Evolutionary conservation across 2,329 filamentous ascomycete genomes (phyloP), one percentile per base, ranked within the genome.

Genomic region (Aspergillus pseudoterreus): DNA sequence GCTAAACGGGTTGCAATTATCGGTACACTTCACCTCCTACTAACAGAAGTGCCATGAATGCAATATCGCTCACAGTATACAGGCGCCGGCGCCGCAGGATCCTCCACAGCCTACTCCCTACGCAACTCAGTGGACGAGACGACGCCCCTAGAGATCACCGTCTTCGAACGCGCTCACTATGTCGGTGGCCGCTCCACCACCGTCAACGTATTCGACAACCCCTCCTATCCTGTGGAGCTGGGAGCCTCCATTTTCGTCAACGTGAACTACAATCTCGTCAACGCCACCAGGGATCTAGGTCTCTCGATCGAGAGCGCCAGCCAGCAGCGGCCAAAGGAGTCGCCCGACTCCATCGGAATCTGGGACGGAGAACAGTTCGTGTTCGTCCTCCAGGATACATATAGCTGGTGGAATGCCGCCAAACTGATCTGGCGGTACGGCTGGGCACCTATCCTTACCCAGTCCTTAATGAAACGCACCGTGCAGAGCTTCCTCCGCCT

Each of bases 201-300:
- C 0, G 87, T 96, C 15, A 77, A 91, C 63, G 85, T 84, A 2
- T 92, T 87, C 66, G 80, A 82, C 57, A 79, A 92, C 60, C 76
- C 84, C 1, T 57, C 74, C 0, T 75, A 85, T 36, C 87, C 87
- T 1, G 81, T 96, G 33, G 94, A 99, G 69, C 78, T 97, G 1
- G 94, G 94, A 14, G 94, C 88, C 10, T 92, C 87, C 55, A 96
- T 97, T 61, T 99, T 97, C 66, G 89, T 97, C 42, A 70, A 86
- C 45, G 82, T 87, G 41, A 99, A 97, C 65, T 77, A 84, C 36
- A 96, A 95, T 62, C 80, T 99, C 36, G 82, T 85, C 61, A 85
- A 88, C 49, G 87, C 91, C 1, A 84, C 82, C 6, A 72, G 80
- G 30, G 78, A 82, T 12, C 91, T 96, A 65, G 82, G 82, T n/a